phyloP scores from a whole-genome alignment of 2,329 filamentous ascomycete species.

The Lachnellula cervina region DNA sequence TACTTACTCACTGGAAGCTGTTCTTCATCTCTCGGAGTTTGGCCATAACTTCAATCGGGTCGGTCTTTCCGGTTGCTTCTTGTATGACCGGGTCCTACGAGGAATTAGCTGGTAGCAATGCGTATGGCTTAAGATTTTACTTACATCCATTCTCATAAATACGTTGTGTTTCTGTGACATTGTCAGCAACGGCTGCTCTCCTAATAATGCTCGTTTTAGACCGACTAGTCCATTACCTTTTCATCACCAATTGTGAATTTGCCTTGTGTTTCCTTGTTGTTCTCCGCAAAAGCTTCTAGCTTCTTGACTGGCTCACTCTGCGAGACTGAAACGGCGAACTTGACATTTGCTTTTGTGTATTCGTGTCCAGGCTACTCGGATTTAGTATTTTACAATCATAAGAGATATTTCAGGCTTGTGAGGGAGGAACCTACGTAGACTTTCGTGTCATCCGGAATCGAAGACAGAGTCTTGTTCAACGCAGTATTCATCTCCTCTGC shows the following conservation, averaged over 20 bases:
- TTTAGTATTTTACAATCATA: neutral
- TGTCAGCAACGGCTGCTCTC: constrained; percentile 7
- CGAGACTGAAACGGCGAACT: constrained; percentile 74
- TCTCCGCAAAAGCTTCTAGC: constrained; percentile 69
- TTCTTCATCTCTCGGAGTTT: constrained; percentile 91
- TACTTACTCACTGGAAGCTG: constrained; percentile 34
- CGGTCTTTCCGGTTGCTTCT: constrained; percentile 73
- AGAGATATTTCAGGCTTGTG: neutral
- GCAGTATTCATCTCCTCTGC: constrained; percentile 89
- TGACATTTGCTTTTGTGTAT: constrained; percentile 95
- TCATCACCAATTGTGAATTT: constrained; percentile 97
- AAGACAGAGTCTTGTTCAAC: constrained; percentile 76
- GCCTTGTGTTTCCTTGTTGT: constrained; percentile 84
- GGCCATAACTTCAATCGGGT: constrained; percentile 79
- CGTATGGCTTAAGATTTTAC: constrained; percentile 26
- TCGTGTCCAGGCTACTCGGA: constrained; percentile 76
- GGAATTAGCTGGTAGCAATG: constrained; percentile 6
- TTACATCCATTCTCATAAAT: constrained; percentile 83
- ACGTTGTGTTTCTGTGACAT: constrained; percentile 77
- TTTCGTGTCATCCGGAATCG: constrained; percentile 82
- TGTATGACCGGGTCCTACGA: constrained; percentile 74
- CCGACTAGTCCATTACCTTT: constrained; percentile 59
- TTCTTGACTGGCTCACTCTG: constrained; percentile 72
- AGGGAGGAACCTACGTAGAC: constrained; percentile 65
- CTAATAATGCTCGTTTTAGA: too few relatives aligned